phyloP scores from a whole-genome alignment of 139 green algal species.

The Pleodorina starrii region DNA sequence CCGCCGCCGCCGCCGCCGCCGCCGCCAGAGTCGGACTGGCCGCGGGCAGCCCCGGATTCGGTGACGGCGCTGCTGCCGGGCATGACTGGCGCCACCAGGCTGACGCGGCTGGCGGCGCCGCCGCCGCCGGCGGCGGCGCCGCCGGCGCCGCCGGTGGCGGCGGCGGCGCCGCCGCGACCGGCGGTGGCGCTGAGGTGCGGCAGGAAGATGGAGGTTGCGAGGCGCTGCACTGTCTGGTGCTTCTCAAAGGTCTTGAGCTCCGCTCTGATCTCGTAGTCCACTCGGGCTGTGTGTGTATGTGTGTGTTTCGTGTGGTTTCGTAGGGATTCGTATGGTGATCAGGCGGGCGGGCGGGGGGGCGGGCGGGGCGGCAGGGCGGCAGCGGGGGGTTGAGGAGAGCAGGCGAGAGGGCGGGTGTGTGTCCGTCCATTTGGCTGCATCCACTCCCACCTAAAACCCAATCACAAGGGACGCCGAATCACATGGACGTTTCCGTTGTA shows the following conservation, averaged over 20 bases:
- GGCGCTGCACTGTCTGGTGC: conserved; percentile 21
- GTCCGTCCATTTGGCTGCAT: too few relatives aligned
- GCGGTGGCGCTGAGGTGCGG: neutral
- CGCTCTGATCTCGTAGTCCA: conserved; percentile 5
- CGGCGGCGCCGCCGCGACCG: neutral
- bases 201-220: conserved; percentile 24
- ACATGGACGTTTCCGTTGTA: too few relatives aligned
- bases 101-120: neutral
- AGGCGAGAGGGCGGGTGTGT: neutral
- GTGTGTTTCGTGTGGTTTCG: too few relatives aligned
- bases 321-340: too few relatives aligned
- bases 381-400: neutral
- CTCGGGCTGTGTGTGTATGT: neutral
- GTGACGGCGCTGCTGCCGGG: neutral
- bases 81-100: neutral
- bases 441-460: too few relatives aligned
- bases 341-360: too few relatives aligned
- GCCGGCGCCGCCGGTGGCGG: too few relatives aligned
- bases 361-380: too few relatives aligned
- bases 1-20: neutral
- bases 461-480: too few relatives aligned
- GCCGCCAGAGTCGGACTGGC: neutral
- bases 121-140: neutral
- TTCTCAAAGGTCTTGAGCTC: conserved; percentile 41
- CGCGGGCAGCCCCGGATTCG: neutral